phyloP scores from a whole-genome alignment of 768 basidiomycete species.

The Boletus vermiculosoides region DNA sequence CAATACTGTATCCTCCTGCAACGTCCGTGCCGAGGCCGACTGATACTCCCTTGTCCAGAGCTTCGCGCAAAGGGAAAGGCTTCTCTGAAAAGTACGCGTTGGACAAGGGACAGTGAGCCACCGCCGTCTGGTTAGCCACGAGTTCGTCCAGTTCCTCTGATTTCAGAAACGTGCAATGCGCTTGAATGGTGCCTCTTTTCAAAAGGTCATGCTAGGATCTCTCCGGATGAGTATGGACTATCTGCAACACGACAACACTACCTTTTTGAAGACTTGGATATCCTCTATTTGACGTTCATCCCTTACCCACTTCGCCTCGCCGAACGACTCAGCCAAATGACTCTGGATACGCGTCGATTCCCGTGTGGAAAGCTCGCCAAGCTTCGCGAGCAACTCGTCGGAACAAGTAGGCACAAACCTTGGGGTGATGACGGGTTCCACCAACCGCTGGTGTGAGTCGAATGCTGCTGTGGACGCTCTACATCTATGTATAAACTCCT shows the following conservation, averaged over 20 bases:
- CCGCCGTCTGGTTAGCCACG: constrained; percentile 48
- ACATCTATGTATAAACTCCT: constrained; percentile 57
- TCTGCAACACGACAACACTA: constrained; percentile 25
- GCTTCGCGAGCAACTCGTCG: constrained; percentile 58
- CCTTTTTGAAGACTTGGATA: constrained; percentile 72
- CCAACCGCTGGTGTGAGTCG: constrained; percentile 47
- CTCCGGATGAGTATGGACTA: constrained; percentile 7
- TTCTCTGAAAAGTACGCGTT: constrained; percentile 83
- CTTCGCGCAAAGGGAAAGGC: constrained; percentile 70
- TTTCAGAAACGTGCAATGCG: constrained; percentile 85
- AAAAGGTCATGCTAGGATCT: constrained; percentile 53
- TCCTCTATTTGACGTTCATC: constrained; percentile 61
- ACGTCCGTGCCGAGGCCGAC: constrained; percentile 86
- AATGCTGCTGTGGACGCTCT: constrained; percentile 38
- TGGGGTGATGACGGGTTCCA: constrained; percentile 84
- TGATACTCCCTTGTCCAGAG: constrained; percentile 56
- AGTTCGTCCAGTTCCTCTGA: constrained; percentile 51
- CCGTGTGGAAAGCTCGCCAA: constrained; percentile 53
- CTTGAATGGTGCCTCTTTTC: constrained; percentile 69
- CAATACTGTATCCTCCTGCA: constrained; percentile 80
- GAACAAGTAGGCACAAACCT: constrained; percentile 90
- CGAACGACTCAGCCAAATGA: constrained; percentile 79
- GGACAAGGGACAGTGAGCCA: constrained; percentile 88
- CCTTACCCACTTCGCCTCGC: constrained; percentile 72
- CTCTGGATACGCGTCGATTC: constrained; percentile 65